Evolutionary conservation across 768 basidiomycete species (phyloP), one percentile per base, ranked within the genome.

Genomic region (Lentinus brumalis): DNA sequence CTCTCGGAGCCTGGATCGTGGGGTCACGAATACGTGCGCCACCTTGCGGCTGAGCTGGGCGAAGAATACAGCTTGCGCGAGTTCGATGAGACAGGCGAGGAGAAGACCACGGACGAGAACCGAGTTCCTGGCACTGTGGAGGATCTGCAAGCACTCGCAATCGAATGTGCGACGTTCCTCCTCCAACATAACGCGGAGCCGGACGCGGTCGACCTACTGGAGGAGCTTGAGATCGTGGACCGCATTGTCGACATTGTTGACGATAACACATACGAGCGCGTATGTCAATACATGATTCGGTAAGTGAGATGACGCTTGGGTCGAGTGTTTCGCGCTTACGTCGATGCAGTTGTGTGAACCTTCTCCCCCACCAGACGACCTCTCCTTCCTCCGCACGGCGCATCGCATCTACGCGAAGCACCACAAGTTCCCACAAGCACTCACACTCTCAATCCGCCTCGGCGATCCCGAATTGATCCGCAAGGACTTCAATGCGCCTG

Each of bases 11-110:
- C 97, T 99, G 97, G 97, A n/a, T n/a, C n/a, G n/a, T n/a, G n/a
- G n/a, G 97, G 97, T 3, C 96, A 99, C 72, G 97, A 99, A 79
- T 99, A 99, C 70, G 93, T 98, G 56, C 88, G 96, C 39, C 96
- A 99, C 72, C 84, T 99, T 49, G 93, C 97, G 11, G 89, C 96
- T 2, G 97, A 99, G 71, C 87, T 99, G 7, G 95, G 95, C 6
- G 93, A 98, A 71, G 97, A 98, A 71, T 98, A 88, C 71, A 83
- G 79, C 29, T 71, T 79, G 50, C 87, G 92, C 18, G n/a, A n/a
- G n/a, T n/a, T n/a, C 63, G 83, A 81, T 30, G 78, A 78, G 51
- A 75, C 67, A 30, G 61, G 66, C 30, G 53, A 60, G 39, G 65
- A 62, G 61, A 63, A 65, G 58, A 47, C 56, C 39, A 44, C 67